phyloP scores from a whole-genome alignment of 192 early-diverging fungal species.

The Dimargaris xerosporica region DNA sequence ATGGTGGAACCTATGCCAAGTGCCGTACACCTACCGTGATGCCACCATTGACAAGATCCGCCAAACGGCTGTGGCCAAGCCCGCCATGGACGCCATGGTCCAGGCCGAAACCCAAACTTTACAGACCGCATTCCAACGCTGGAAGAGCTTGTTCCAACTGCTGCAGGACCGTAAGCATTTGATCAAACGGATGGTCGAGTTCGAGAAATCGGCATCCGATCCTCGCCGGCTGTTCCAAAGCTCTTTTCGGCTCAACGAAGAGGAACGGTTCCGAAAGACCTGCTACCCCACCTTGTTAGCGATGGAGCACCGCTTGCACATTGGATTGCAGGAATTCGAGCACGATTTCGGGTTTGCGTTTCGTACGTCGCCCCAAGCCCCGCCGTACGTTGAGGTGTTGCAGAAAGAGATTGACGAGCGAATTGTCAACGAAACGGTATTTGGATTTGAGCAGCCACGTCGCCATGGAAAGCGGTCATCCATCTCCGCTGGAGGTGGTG shows the following conservation, averaged over 20 bases:
- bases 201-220: slow-evolving; percentile 61
- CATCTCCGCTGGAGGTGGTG: too few species aligned
- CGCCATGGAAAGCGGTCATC: too few species aligned
- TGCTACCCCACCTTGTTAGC: slow-evolving; percentile 56
- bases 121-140: neutral
- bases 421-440: slow-evolving; percentile 39
- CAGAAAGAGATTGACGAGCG: slow-evolving; percentile 29
- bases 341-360: slow-evolving; percentile 13
- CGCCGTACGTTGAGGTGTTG: slow-evolving; percentile 15
- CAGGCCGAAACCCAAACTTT: slow-evolving; percentile 7
- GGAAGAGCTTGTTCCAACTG: slow-evolving; percentile 19
- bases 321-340: slow-evolving; percentile 37
- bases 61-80: slow-evolving; percentile 14
- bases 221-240: slow-evolving; percentile 51
- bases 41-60: slow-evolving; percentile 21
- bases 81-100: slow-evolving; percentile 14
- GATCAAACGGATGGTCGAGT: slow-evolving; percentile 31
- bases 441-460: slow-evolving; percentile 14
- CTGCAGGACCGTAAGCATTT: slow-evolving; percentile 29
- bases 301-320: slow-evolving; percentile 39
- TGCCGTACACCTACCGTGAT: neutral
- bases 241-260: slow-evolving; percentile 68
- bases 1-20: neutral
- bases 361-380: slow-evolving; percentile 16
- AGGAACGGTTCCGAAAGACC: slow-evolving; percentile 63